Evolutionary conservation across 345 rosid genomes (phyloP).

Genomic region (Odontarrhena argentea): DNA sequence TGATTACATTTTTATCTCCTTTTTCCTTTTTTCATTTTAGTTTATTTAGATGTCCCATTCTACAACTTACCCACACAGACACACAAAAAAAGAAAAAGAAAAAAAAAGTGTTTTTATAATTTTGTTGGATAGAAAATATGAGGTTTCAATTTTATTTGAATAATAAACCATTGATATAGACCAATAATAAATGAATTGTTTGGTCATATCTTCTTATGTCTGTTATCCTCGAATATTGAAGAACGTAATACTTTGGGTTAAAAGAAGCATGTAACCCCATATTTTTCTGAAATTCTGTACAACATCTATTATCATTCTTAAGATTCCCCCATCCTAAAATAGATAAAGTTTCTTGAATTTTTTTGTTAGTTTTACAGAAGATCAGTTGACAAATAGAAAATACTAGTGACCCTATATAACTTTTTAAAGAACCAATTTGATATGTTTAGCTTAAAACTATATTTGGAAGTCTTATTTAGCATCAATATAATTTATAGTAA

Average conservation of each 20-base stretch:
- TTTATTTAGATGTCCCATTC: not conserved
- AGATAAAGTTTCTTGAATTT: not conserved
- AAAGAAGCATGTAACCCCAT: conserved; percentile 6
- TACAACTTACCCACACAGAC: not conserved
- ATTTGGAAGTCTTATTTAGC: conserved; percentile 1
- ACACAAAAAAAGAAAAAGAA: too few relatives aligned
- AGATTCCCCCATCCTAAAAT: not conserved
- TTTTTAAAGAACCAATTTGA: not conserved
- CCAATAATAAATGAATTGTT: conserved; percentile 20
- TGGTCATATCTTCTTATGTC: not conserved
- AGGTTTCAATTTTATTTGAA: not conserved
- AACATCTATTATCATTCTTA: not conserved
- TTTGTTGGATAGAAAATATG: not conserved
- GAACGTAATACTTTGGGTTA: not conserved
- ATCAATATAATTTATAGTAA: not conserved
- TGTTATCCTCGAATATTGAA: conserved; percentile 9
- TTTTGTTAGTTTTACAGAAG: not conserved
- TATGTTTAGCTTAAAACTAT: not conserved
- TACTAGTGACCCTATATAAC: not conserved
- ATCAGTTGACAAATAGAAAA: not conserved
- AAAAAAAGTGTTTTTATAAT: too few relatives aligned
- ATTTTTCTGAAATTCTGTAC: too few relatives aligned
- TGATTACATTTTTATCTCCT: not conserved
- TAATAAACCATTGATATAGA: conserved; percentile 6
- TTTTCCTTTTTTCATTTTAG: not conserved